A percentile compares a stretch with the other conserved stretches of the same genome.
phyloP scores from a whole-genome alignment of 2,329 filamentous ascomycete genomes.

The Scedosporium boydii region DNA sequence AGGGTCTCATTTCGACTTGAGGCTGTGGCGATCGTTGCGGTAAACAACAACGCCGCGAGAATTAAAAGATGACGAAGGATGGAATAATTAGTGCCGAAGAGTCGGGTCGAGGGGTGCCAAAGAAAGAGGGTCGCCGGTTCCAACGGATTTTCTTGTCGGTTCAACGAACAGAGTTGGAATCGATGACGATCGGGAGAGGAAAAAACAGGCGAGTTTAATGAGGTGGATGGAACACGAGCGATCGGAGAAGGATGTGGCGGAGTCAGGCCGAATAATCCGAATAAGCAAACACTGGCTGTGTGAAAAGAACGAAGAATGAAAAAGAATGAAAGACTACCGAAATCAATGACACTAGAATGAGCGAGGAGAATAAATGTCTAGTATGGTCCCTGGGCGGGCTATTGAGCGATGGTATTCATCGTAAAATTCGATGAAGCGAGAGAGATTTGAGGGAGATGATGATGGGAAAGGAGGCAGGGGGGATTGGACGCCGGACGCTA shows the following conservation, averaged over 20 bases:
- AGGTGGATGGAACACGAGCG: constrained; percentile 1
- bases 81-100: not conserved
- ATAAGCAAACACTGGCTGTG: not conserved
- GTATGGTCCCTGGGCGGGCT: not conserved
- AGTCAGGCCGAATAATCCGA: not conserved
- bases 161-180: not conserved
- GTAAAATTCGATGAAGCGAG: not conserved
- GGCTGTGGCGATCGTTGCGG: not conserved
- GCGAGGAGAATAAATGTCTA: not conserved
- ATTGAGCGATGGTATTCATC: not conserved
- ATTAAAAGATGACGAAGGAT: not conserved
- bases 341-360: not conserved
- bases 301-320: not conserved
- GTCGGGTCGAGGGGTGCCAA: not conserved
- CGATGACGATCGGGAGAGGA: not conserved
- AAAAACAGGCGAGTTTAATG: not conserved
- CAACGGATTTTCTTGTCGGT: not conserved
- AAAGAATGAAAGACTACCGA: not conserved
- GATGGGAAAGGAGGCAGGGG: constrained; percentile 1
- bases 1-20: not conserved
- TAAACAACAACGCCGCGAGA: not conserved
- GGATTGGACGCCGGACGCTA: not conserved
- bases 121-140: not conserved
- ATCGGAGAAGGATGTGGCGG: not conserved
- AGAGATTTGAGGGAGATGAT: not conserved